Evolutionary conservation across 192 early-diverging fungal genomes (phyloP), one percentile per base, ranked within the genome.

Genomic region (Rhizophagus prolifer): DNA sequence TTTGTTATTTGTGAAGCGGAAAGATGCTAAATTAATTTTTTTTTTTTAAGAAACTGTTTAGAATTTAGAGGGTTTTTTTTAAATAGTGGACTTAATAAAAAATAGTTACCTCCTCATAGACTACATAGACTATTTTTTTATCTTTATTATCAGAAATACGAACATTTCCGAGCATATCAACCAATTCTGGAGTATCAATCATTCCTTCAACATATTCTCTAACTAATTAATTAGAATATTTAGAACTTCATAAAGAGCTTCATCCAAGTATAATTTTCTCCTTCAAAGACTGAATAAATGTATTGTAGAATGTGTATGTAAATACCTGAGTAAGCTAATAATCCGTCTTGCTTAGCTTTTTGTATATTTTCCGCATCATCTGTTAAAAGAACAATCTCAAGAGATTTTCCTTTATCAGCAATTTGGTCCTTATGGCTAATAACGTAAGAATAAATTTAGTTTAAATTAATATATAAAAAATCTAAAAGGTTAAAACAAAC

Each of bases 291-390:
- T n/a, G n/a, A n/a, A n/a, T n/a, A n/a, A n/a, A n/a, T n/a, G n/a
- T n/a, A n/a, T n/a, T n/a, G n/a, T n/a, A n/a, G n/a, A n/a, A n/a
- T n/a, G 23, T 5, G 6, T 31, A n/a, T 4, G 38, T 38, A 38
- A 44, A 68, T 78, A 91, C 90, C 90, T 38, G 92, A 91, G 47
- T 86, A 85, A 1, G 91, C 89, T n/a, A 86, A 78, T 13, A 99
- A 79, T 1, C 88, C 88, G 41, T 90, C 89, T 2, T 82, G 85
- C 3, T 26, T 74, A 2, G 94, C 94, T 78, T 91, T 91, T 46
- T 88, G 78, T 59, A 93, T 82, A 80, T 96, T 99, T 31, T 87
- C 94, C n/a, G 85, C 87, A 80, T 99, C 97, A 82, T 99, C 95
- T 3, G 94, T 93, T 70, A 98, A 81, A 84, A 94, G 81, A 28